Base-by-base conservation (phyloP, 2,329 filamentous ascomycete species). In the Ascochyta rabiei region DNA sequence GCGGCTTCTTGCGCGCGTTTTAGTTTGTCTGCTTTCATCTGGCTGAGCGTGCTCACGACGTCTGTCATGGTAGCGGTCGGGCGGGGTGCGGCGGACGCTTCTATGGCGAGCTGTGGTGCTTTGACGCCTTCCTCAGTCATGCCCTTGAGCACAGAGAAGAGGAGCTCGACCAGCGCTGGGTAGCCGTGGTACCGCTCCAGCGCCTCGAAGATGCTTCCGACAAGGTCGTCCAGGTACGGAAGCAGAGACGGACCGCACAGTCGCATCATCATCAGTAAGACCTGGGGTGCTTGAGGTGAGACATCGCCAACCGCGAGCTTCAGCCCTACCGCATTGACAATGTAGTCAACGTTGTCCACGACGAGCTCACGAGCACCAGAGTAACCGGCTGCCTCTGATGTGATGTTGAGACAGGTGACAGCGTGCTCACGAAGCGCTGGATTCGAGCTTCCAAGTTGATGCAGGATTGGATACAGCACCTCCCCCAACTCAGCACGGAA, bases 101-200 rank as follows among this genome's bases (percentile, higher is more conserved):
- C 63, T 13, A 74, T 80, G 5, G 77, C 73, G 10, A 86, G 76
- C 44, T 79, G 72, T 10, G 81, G 80, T 28, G 77, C 76, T 59
- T 85, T 88, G 10, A 87, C 85, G 3, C 91, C 91, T 75, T 96
- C 91, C 48, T 91, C 86, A 10, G 95, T 91, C 52, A 98, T 86
- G 56, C 91, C 90, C 48, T 86, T 87, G 5, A 99, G 78, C 0
- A 96, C 91, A 1, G 84, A 80, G 71, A 98, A 99, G 6, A 99
- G 79, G 40, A 87, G 84, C 69, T 96, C 91, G 0, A 96, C 93
- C 52, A 99, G 86, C 16, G 83, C 78, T 0, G 91, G 87, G 71
- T 99, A 98, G 1, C 95, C 95, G 67, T 99, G 95, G 66, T 95
- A 99, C 67, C 91, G 90, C 63, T 97, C 92, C n/a, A 99, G 78